A percentile compares a stretch with the other conserved stretches of the same genome.
These are phyloP conservation scores for Rhizophagus clarus DNA, from an alignment of 192 early-diverging fungal species.

Conservation along the genomic window DNA sequence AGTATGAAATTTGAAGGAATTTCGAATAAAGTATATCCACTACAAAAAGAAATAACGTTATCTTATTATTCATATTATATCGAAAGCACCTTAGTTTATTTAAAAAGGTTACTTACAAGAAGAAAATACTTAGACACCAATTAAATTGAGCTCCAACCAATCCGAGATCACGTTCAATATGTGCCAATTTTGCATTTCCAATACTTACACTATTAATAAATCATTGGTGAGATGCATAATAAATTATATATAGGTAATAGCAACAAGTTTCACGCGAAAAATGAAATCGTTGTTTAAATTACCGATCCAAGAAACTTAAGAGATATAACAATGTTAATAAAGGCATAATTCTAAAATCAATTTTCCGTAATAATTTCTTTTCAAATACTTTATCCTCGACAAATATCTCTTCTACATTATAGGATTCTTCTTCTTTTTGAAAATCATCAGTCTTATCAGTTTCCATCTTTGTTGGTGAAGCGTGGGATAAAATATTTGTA, in stretches of 20 bases:
- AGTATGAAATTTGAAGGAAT: slow-evolving; percentile 70
- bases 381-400: not conserved
- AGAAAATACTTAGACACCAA: slow-evolving; percentile 66
- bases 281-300: not conserved
- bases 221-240: not conserved
- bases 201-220: slow-evolving; percentile 4
- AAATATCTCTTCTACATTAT: not conserved
- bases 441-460: not conserved
- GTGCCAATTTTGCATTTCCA: slow-evolving; percentile 61
- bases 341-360: slow-evolving; percentile 66
- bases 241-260: not conserved
- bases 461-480: too few species aligned
- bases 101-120: slow-evolving; percentile 50
- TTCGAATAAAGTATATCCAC: slow-evolving; percentile 67
- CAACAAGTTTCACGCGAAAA: too few species aligned
- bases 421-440: not conserved
- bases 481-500: too few species aligned
- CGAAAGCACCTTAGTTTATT: not conserved
- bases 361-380: slow-evolving; percentile 52
- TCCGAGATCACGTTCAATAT: slow-evolving; percentile 42
- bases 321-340: slow-evolving; percentile 67
- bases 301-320: slow-evolving; percentile 67
- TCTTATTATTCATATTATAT: not conserved
- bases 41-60: not conserved
- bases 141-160: slow-evolving; percentile 55